phyloP scores from a whole-genome alignment of 1,284 basidiomycete genomes.

The Heliocybe sulcata region DNA sequence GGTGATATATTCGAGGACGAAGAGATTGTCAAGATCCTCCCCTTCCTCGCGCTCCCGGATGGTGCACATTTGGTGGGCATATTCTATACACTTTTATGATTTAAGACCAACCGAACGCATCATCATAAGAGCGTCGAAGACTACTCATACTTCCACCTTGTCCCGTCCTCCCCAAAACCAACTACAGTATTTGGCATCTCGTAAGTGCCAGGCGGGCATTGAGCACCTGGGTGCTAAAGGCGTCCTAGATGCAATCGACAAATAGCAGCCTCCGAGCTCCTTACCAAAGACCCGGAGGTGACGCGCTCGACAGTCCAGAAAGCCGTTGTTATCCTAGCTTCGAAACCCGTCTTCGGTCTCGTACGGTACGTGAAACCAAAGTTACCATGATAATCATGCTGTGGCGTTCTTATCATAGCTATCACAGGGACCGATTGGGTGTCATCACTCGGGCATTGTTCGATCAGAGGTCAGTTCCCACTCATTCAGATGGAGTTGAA shows the following conservation, averaged over 20 bases:
- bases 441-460: conserved; percentile 92
- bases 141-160: conserved; percentile 93
- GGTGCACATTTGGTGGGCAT: conserved; percentile 81
- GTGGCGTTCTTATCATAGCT: not conserved
- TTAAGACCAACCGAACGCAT: not conserved
- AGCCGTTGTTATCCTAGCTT: conserved; percentile 91
- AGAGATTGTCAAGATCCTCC: conserved; percentile 76
- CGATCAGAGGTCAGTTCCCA: conserved; percentile 52
- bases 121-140: conserved; percentile 77
- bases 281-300: conserved; percentile 81
- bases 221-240: conserved; percentile 7
- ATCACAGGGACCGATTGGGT: conserved; percentile 87
- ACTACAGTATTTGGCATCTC: conserved; percentile 92
- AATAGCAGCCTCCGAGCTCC: conserved; percentile 77
- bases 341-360: conserved; percentile 84
- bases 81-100: conserved; percentile 1
- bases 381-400: not conserved
- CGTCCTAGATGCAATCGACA: conserved; percentile 85
- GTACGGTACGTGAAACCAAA: conserved; percentile 47
- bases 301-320: conserved; percentile 97
- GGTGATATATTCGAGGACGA: conserved; percentile 75
- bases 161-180: conserved; percentile 60
- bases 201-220: conserved; percentile 34
- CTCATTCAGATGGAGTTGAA: not conserved
- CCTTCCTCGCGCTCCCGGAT: conserved; percentile 96